Percentiles rank a stretch among this genome's conserved stretches.
phyloP scores from a whole-genome alignment of 306 rosid genomes.

The Coriaria nepalensis region DNA sequence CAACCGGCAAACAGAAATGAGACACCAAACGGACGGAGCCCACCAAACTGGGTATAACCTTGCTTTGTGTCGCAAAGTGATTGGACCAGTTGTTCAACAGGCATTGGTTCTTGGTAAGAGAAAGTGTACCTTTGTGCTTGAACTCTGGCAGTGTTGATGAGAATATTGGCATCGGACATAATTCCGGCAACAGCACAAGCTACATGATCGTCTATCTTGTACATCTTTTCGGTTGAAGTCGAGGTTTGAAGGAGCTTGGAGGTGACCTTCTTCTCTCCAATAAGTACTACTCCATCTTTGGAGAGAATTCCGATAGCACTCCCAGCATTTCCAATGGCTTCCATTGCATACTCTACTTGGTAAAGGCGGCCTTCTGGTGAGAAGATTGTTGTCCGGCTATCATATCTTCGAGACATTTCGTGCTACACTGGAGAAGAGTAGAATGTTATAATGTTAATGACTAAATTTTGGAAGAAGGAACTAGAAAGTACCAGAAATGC shows the following conservation, averaged over 20 bases:
- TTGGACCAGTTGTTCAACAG: conserved; percentile 31
- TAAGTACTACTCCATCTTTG: conserved; percentile 28
- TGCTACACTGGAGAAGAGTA: neutral
- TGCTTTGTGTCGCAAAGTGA: conserved; percentile 33
- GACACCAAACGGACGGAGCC: conserved; percentile 33
- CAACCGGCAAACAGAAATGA: conserved; percentile 35
- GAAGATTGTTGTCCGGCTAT: conserved; percentile 29
- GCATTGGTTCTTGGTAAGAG: conserved; percentile 36
- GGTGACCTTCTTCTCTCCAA: conserved; percentile 32
- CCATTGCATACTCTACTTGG: conserved; percentile 36
- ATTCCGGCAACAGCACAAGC: conserved; percentile 35
- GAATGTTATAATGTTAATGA: no score
- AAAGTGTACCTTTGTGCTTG: conserved; percentile 30
- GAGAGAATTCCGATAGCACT: conserved; percentile 31
- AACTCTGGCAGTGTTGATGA: conserved; percentile 31
- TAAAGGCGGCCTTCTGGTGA: conserved; percentile 33
- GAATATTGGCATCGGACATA: conserved; percentile 35
- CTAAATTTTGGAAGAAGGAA: no score
- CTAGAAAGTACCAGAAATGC: no score
- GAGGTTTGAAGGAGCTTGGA: conserved; percentile 34
- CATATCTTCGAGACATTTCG: conserved; percentile 31
- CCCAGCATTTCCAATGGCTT: conserved; percentile 35
- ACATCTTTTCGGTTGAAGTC: conserved; percentile 32
- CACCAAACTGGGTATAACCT: conserved; percentile 35
- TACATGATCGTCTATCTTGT: conserved; percentile 33